Base-by-base conservation (phyloP, 345 rosid genomes). In the Gynandropsis gynandra region DNA sequence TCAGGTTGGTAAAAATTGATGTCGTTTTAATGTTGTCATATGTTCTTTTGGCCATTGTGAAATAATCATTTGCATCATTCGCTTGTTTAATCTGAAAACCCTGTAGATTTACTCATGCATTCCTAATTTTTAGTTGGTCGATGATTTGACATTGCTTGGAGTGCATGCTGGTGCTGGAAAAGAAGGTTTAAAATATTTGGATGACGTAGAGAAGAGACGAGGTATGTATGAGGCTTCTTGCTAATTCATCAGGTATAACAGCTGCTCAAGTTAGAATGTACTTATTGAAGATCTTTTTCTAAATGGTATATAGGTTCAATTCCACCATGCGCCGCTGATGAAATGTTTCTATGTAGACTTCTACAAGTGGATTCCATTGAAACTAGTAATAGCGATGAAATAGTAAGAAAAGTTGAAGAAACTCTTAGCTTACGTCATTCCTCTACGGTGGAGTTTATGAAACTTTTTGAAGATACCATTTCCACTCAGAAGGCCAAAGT, bases 321-420 rank as follows among this genome's bases (percentile, higher is more conserved):
- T 58, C 89, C 96, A 33, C 73, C 81, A 19, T 84, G 89, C 52
- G 58, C 81, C 50, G 72, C 89, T 8, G 89, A 87, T 56, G 85
- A 90, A 61, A 76, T 65, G 56, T 84, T 90, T 69, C 81, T 90
- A 8, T 87, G 92, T 72, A 84, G 89, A 77, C 71, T 90, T 61
- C 72, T 87, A 42, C 72, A 72, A 58, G 61, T 53, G 56, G 83
- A 80, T 70, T 74, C 78, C 40, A 43, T 87, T 63, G 76, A 58
- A 41, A 56, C 67, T 64, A 54, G 52, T 50, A 72, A 50, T 15
- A 62, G 56, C 69, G 73, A 62, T 61, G 80, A 58, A 42, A 63
- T 76, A 57, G 67, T 57, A 45, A 69, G 66, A 68, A 72, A 47
- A 70, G 77, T 82, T 53, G 80, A 77, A 68, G 76, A 74, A 68